Evolutionary conservation across 2,329 filamentous ascomycete genomes (phyloP).

Genomic region (Parastagonospora nodorum): DNA sequence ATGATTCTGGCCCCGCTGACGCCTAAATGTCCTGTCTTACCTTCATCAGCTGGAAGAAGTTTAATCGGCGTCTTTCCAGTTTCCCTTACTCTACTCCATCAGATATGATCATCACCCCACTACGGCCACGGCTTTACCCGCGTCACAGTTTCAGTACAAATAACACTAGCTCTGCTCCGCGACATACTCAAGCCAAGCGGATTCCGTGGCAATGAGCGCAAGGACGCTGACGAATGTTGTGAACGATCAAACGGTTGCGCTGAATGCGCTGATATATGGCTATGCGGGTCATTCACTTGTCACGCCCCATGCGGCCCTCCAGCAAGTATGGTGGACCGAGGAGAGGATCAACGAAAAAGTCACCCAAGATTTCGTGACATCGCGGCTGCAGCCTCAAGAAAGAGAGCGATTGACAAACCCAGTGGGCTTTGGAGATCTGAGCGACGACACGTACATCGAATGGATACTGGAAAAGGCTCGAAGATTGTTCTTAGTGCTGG

Average conservation of each 20-base stretch:
- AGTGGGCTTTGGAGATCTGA: slow-evolving; percentile 70
- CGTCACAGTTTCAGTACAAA: slow-evolving; percentile 19
- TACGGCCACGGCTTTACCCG: slow-evolving; percentile 16
- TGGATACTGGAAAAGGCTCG: slow-evolving; percentile 74
- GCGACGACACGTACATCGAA: slow-evolving; percentile 77
- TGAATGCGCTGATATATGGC: slow-evolving; percentile 58
- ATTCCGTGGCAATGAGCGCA: slow-evolving; percentile 37
- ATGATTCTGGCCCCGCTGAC: slow-evolving; percentile 40
- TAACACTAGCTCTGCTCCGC: background rate
- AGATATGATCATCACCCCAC: slow-evolving; percentile 34
- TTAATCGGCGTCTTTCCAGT: slow-evolving; percentile 9
- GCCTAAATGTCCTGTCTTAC: slow-evolving; percentile 31
- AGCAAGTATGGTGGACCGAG: slow-evolving; percentile 72
- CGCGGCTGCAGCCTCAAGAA: slow-evolving; percentile 67
- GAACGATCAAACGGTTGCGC: slow-evolving; percentile 50
- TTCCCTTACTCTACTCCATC: slow-evolving; percentile 13
- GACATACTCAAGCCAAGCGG: background rate
- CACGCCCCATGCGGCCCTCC: slow-evolving; percentile 54
- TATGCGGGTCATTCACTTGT: slow-evolving; percentile 57
- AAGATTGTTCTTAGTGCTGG: slow-evolving; percentile 71
- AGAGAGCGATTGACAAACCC: slow-evolving; percentile 65
- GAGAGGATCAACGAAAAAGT: slow-evolving; percentile 72
- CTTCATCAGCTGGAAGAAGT: slow-evolving; percentile 17
- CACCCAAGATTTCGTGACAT: slow-evolving; percentile 69
- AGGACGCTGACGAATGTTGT: slow-evolving; percentile 49